Base-by-base conservation (phyloP, 352 stramenopile genomes). In the Lagenidium sp. region DNA sequence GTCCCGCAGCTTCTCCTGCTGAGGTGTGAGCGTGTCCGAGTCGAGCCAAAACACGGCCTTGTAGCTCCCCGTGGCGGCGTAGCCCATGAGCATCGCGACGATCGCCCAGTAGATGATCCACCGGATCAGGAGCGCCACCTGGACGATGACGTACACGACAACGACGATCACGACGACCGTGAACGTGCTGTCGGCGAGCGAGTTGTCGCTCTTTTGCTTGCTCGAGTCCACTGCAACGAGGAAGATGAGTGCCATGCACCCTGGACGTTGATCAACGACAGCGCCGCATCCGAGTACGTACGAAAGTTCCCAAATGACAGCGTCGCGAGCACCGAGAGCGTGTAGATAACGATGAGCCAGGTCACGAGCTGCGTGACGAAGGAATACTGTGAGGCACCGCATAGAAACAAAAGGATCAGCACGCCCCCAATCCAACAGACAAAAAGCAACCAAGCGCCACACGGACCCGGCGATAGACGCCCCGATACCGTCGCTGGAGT, bases 131-230 rank as follows among this genome's bases (percentile, higher is more conserved):
- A 82, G 48, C 16, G 49, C 53, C 26, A 93, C 51, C 36, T 82
- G 63, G 1, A 84, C 72, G 15, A 92, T 65, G 21, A 88, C 32
- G 45, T 88, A 86, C 28, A 85, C 44, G 2, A 60, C 56, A 2
- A 84, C 24, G 4, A 80, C 24, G 20, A 80, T 53, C 1, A 69
- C 18, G 7, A 63, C 50, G 25, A 78, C 55, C 31, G 73, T 67
- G 47, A 85, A 85, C n/a, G 79, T 21, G 12, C 63, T 60, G 37
- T 79, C 54, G 28, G 28, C 0, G 63, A 71, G 10, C 58, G 46
- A 1, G 55, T 61, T 30, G 39, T 44, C 11, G 36, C 18, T 28
- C 41, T 52, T 8, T 52, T 44, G 15, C 42, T 53, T 5, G 29
- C 42, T 13, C 31, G 21, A 32, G 41, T 47, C 6, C 20, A 34